These are phyloP conservation scores for Hanseniaspora nectarophila DNA, from an alignment of 805 yeast genomes.

Conservation along the genomic window DNA sequence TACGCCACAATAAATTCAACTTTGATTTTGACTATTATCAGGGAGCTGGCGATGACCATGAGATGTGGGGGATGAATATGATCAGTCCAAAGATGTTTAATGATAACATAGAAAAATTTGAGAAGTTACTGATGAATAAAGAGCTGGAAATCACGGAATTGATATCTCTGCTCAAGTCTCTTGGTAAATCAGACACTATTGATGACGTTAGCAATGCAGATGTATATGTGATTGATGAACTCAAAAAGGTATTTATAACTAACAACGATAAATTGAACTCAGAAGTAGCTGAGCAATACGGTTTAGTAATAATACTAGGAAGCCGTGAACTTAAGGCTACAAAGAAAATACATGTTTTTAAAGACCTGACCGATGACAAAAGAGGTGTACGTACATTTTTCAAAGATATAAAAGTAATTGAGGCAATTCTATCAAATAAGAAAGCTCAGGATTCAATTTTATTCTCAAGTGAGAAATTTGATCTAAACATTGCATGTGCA, in stretches of 20 bases:
- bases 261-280: background rate
- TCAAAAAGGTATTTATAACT: background rate
- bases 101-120: slow-evolving; percentile 31
- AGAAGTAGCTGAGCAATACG: background rate
- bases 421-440: background rate
- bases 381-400: slow-evolving; percentile 7
- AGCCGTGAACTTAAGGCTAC: background rate
- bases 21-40: slow-evolving; percentile 52
- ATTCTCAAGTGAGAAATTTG: slow-evolving; percentile 9
- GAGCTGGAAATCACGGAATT: background rate
- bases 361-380: slow-evolving; percentile 7
- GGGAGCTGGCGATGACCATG: slow-evolving; percentile 94
- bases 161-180: background rate
- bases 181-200: background rate
- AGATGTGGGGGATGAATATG: slow-evolving; percentile 55
- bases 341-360: background rate
- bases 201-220: background rate
- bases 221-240: background rate
- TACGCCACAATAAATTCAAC: background rate
- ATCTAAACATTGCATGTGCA: slow-evolving; percentile 1
- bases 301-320: background rate
- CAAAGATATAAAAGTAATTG: background rate
- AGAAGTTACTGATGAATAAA: slow-evolving; percentile 17
- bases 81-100: slow-evolving; percentile 49
- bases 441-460: background rate